Percentiles rank a stretch among this genome's conserved stretches.
These are phyloP conservation scores for Verticillium albo-atrum DNA, from an alignment of 2,329 filamentous ascomycete species.

Conservation along the genomic window DNA sequence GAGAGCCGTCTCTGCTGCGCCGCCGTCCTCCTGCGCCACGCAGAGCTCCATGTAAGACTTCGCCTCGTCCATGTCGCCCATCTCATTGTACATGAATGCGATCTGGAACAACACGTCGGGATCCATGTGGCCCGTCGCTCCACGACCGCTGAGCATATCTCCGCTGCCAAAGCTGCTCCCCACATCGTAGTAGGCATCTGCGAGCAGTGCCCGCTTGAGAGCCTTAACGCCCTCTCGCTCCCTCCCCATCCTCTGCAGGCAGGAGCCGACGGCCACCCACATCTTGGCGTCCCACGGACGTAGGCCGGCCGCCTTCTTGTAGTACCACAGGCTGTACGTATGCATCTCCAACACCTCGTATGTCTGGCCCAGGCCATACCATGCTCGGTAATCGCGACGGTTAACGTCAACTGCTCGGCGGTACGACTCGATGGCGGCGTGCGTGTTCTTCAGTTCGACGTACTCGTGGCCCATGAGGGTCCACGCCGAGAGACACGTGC, in stretches of 20 bases:
- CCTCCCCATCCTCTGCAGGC: conserved; percentile 83
- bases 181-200: conserved; percentile 78
- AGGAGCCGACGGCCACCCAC: conserved; percentile 95
- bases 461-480: conserved; percentile 99
- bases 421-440: conserved; percentile 96
- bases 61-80: conserved; percentile 73
- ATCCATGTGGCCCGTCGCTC: conserved; percentile 63
- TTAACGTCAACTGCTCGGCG: conserved; percentile 94
- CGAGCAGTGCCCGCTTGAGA: conserved; percentile 84
- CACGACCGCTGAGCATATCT: conserved; percentile 41
- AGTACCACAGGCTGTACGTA: conserved; percentile 95
- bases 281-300: conserved; percentile 97
- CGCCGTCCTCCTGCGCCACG: conserved; percentile 84
- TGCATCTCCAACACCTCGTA: conserved; percentile 99
- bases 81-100: conserved; percentile 78
- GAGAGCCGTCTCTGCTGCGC: conserved; percentile 37
- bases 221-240: conserved; percentile 90
- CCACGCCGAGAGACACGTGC: conserved; percentile 90
- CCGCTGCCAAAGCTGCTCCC: conserved; percentile 50
- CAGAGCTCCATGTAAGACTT: conserved; percentile 95
- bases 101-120: conserved; percentile 90
- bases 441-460: conserved; percentile 96
- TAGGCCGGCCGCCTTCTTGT: conserved; percentile 88
- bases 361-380: conserved; percentile 95
- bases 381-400: conserved; percentile 91